These are phyloP conservation scores for Globisporangium polare DNA, from an alignment of 352 stramenopile species.

Conservation along the genomic window DNA sequence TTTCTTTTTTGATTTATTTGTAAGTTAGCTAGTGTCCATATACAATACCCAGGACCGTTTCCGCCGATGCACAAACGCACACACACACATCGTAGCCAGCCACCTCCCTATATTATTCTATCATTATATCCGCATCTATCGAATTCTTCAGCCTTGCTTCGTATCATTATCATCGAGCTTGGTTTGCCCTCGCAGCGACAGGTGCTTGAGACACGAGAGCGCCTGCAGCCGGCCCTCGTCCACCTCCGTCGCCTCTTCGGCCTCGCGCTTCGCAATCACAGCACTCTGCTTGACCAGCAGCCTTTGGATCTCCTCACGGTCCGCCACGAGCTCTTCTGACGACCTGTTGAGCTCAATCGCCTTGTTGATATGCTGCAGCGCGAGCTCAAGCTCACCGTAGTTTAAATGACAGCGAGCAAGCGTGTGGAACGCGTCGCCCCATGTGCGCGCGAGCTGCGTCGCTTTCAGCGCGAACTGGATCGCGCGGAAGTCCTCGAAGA, in stretches of 20 bases:
- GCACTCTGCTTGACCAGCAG: constrained; percentile 34
- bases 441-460: constrained; percentile 45
- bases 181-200: constrained; percentile 47
- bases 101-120: constrained; percentile 11
- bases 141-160: neutral
- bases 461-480: constrained; percentile 61
- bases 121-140: constrained; percentile 14
- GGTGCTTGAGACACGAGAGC: constrained; percentile 69
- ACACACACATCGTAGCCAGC: neutral
- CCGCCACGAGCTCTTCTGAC: constrained; percentile 40
- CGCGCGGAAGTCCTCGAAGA: constrained; percentile 74
- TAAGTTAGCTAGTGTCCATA: constrained; percentile 17
- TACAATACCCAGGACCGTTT: constrained; percentile 8
- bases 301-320: constrained; percentile 43
- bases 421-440: constrained; percentile 69
- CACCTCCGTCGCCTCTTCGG: constrained; percentile 28
- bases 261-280: constrained; percentile 38
- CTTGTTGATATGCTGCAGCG: constrained; percentile 40
- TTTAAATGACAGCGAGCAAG: constrained; percentile 71
- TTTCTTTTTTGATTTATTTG: constrained; percentile 15
- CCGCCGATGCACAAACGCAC: neutral
- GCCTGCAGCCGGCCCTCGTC: constrained; percentile 53
- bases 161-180: neutral
- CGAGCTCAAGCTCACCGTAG: constrained; percentile 74
- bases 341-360: constrained; percentile 36